Evolutionary conservation across 768 basidiomycete genomes (phyloP), one percentile per base, ranked within the genome.

Genomic region (Tylopilus subfusipes): DNA sequence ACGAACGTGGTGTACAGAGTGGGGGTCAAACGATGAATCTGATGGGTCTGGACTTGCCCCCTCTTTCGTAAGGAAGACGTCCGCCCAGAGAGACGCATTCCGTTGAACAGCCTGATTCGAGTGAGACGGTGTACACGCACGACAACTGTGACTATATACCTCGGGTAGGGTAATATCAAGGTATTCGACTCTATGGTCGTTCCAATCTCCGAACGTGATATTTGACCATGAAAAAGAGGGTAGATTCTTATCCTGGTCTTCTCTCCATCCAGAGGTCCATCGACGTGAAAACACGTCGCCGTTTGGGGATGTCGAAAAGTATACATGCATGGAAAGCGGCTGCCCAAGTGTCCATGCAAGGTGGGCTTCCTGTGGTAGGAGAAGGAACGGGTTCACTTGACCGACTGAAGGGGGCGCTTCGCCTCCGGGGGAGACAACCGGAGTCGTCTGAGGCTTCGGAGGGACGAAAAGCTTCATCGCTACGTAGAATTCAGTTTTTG

Each of bases 51-150:
- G 87, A 59, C 77, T 82, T 11, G 80, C 78, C 0, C 82, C 82
- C 42, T 87, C 78, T 57, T 80, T 84, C 1, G 83, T 78, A 9
- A 96, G 70, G 67, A 88, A 89, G 6, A 93, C 76, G 62, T 95
- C 90, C 16, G 87, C 87, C 87, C 88, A 96, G 45, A 94, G 70
- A 2, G 88, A 82, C 12, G 82, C 88, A 65, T 96, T 96, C 53
- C 76, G 77, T 64, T 88, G 77, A 12, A 93, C 93, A 46, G 76
- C 78, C 91, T 93, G 61, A 27, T 33, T 47, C 22, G 22, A 38
- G 31, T 67, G 57, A 39, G 42, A 46, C 25, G 18, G 31, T 5
- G 48, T 57, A 47, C 21, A 44, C 22, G 31, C 11, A 49, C 39
- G 44, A 51, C 29, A 42, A 29, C 9, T 31, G 22, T 45, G 50